Conservation (phyloP, 345 rosid species). For the Bretschneidera sinensis region DNA sequence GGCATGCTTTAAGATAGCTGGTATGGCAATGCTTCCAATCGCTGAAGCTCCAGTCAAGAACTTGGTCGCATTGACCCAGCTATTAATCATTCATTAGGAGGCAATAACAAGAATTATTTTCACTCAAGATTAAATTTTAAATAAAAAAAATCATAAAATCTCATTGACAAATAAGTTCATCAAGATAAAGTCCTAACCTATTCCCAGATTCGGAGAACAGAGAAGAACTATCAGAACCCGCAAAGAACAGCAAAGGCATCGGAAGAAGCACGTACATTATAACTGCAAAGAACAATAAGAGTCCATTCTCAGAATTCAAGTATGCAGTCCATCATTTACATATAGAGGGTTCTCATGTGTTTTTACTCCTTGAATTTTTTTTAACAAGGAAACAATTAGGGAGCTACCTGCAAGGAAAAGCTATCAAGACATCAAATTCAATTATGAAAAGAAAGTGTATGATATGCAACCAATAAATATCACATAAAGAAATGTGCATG, state of each 20-base stretch:
- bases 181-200: slow-evolving; percentile 28
- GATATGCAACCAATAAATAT: too few relatives aligned
- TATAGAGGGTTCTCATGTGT: not conserved
- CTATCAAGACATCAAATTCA: too few relatives aligned
- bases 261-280: slow-evolving; percentile 93
- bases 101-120: not conserved
- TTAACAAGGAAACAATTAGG: not conserved
- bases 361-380: not conserved
- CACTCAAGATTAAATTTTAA: not conserved
- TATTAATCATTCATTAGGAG: slow-evolving; percentile 21
- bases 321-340: not conserved
- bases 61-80: slow-evolving; percentile 93
- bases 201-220: slow-evolving; percentile 59
- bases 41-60: slow-evolving; percentile 91
- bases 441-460: too few relatives aligned
- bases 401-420: too few relatives aligned
- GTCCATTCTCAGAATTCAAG: not conserved
- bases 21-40: slow-evolving; percentile 91
- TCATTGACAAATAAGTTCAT: not conserved
- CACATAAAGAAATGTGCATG: too few relatives aligned
- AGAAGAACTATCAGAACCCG: slow-evolving; percentile 66
- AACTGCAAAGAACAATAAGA: slow-evolving; percentile 42
- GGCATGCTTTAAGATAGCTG: slow-evolving; percentile 81
- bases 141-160: slow-evolving; percentile 3
- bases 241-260: slow-evolving; percentile 84